phyloP scores from a whole-genome alignment of 495 filamentous ascomycete species.

The Trichoderma virens region DNA sequence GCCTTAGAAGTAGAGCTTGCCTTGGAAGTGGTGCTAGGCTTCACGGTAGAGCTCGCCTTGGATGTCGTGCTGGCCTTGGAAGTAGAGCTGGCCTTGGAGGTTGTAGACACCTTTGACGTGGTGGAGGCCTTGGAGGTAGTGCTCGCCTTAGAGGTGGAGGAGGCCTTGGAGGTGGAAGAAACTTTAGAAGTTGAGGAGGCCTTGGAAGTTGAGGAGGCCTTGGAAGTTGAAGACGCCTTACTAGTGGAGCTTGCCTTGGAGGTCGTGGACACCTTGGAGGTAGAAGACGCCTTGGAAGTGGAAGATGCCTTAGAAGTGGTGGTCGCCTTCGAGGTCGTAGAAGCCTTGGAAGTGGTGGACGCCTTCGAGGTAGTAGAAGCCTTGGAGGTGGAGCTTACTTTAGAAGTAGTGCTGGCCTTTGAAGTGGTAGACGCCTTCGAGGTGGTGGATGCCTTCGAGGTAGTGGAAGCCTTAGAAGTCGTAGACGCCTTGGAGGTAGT shows the following conservation, averaged over 20 bases:
- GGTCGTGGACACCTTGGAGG: not conserved
- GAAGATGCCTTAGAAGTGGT: slow-evolving; percentile 4
- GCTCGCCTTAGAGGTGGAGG: too few relatives aligned
- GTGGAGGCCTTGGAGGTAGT: not conserved
- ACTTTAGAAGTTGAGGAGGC: too few relatives aligned
- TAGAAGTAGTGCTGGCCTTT: not conserved
- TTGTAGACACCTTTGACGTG: not conserved
- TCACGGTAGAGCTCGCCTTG: not conserved
- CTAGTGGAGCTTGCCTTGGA: not conserved
- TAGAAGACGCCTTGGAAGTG: slow-evolving; percentile 9
- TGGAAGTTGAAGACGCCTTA: not conserved
- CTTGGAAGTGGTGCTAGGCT: not conserved
- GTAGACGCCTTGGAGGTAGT: not conserved
- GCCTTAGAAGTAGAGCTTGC: not conserved
- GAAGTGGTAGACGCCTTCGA: not conserved
- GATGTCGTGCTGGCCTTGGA: not conserved
- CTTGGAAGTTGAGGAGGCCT: not conserved
- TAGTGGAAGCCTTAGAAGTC: not conserved
- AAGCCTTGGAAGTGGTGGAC: not conserved
- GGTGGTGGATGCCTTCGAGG: not conserved
- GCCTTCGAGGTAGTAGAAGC: not conserved
- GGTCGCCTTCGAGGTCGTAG: not conserved
- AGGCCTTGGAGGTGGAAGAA: too few relatives aligned
- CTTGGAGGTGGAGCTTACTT: not conserved
- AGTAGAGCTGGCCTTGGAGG: not conserved